phyloP scores from a whole-genome alignment of 139 green algal species.

The Chlorella sp. region DNA sequence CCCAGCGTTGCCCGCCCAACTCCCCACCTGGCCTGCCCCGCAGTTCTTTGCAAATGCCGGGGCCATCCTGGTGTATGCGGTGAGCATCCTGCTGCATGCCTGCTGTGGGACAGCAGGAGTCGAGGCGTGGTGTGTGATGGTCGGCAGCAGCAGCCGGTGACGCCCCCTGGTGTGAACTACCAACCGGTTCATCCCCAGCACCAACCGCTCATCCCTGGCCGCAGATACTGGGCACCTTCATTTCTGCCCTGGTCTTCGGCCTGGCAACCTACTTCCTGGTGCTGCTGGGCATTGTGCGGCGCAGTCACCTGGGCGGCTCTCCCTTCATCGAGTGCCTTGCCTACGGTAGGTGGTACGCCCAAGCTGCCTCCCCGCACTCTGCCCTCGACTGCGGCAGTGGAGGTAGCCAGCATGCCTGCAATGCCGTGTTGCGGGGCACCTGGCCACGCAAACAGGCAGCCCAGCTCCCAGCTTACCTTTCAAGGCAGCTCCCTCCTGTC shows the following conservation, averaged over 20 bases:
- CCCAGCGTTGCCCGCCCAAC: not conserved
- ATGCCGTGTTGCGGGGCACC: no score
- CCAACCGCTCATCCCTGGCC: conserved; percentile 5
- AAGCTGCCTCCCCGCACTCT: no score
- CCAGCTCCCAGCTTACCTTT: no score
- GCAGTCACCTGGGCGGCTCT: conserved; percentile 43
- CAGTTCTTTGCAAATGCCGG: conserved; percentile 56
- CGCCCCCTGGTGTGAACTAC: no score
- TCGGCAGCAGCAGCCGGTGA: no score
- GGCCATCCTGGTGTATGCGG: conserved; percentile 50
- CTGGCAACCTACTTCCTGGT: conserved; percentile 71
- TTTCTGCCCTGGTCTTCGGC: conserved; percentile 66
- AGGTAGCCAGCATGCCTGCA: not conserved
- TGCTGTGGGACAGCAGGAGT: no score
- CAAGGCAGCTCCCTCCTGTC: no score
- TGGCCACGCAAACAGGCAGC: no score
- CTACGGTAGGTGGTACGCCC: conserved; percentile 52
- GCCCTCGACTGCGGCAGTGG: no score
- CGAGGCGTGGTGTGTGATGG: no score
- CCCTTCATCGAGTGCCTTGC: conserved; percentile 71
- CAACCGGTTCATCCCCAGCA: no score
- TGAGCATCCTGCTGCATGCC: not conserved
- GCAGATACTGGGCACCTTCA: conserved; percentile 69
- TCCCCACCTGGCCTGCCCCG: not conserved
- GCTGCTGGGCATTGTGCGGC: conserved; percentile 53